phyloP scores from a whole-genome alignment of 305 asterid species.

The Striga hermonthica region DNA sequence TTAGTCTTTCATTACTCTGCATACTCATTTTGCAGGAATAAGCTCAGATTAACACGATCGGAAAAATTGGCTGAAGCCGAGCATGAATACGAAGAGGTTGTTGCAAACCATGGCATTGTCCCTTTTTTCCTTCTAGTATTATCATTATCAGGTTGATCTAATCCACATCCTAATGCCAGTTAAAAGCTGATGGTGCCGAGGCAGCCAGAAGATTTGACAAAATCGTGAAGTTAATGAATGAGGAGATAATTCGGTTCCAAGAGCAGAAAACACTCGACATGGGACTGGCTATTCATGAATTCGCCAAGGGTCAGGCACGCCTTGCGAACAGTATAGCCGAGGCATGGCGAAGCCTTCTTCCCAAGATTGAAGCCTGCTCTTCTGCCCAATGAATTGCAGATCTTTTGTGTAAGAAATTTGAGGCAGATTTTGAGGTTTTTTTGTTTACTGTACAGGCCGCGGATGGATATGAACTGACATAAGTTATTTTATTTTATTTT shows the following conservation, averaged over 20 bases:
- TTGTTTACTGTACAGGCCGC: conserved; percentile 38
- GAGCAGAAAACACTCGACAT: conserved; percentile 85
- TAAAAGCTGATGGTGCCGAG: conserved; percentile 84
- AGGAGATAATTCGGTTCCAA: conserved; percentile 82
- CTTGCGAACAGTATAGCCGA: conserved; percentile 70
- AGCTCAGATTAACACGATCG: conserved; percentile 72
- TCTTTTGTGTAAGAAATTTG: neutral
- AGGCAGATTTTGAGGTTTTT: conserved; percentile 24
- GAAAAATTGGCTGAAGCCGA: conserved; percentile 80
- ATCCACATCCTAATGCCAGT: conserved; percentile 41
- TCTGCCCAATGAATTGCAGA: conserved; percentile 28
- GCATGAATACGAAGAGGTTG: conserved; percentile 86
- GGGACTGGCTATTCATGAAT: conserved; percentile 93
- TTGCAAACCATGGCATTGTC: conserved; percentile 16
- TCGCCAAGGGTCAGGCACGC: conserved; percentile 83
- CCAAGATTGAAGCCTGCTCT: conserved; percentile 81
- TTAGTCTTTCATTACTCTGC: conserved; percentile 4
- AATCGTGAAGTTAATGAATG: conserved; percentile 79
- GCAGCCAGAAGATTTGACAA: conserved; percentile 66
- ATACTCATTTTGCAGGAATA: conserved; percentile 59
- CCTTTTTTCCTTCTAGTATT: conserved; percentile 1
- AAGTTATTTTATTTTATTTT: too few species aligned
- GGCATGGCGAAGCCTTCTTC: conserved; percentile 98
- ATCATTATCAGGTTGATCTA: conserved; percentile 24
- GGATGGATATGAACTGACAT: neutral